These are phyloP conservation scores for Pleoardoris graminearum DNA, from an alignment of 2,329 filamentous ascomycete species.

Conservation along the genomic window DNA sequence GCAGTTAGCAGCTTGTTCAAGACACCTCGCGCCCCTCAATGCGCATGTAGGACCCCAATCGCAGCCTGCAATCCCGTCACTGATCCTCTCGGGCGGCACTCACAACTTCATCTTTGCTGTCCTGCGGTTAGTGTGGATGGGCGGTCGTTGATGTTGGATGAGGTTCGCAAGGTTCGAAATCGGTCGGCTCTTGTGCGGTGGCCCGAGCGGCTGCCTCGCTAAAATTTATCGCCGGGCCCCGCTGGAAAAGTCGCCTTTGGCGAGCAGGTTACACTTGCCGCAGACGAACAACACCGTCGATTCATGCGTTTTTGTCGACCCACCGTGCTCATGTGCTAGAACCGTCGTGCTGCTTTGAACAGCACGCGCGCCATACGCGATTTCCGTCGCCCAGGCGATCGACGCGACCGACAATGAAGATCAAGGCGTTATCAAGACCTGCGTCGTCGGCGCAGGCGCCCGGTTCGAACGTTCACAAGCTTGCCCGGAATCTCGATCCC, in stretches of 20 bases:
- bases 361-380: neutral
- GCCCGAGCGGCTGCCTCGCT: slow-evolving; percentile 22
- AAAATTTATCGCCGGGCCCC: slow-evolving; percentile 24
- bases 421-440: slow-evolving; percentile 67
- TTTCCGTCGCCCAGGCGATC: neutral
- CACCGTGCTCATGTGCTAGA: neutral
- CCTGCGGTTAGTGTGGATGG: slow-evolving; percentile 39
- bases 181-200: slow-evolving; percentile 27
- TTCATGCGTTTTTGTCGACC: neutral
- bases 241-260: slow-evolving; percentile 11
- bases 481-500: slow-evolving; percentile 75
- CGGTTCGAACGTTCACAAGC: slow-evolving; percentile 66
- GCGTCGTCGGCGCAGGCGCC: slow-evolving; percentile 67
- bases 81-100: slow-evolving; percentile 28
- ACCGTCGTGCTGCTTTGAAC: neutral
- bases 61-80: slow-evolving; percentile 11
- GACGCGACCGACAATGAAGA: slow-evolving; percentile 38
- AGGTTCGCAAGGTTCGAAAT: slow-evolving; percentile 23
- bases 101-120: slow-evolving; percentile 64
- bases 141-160: slow-evolving; percentile 33
- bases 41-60: slow-evolving; percentile 15
- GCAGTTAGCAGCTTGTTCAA: slow-evolving; percentile 37
- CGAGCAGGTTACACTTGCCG: slow-evolving; percentile 22
- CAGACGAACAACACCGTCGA: neutral
- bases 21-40: slow-evolving; percentile 14